These are phyloP conservation scores for Ceriops tagal DNA, from an alignment of 345 rosid species.

Conservation along the genomic window DNA sequence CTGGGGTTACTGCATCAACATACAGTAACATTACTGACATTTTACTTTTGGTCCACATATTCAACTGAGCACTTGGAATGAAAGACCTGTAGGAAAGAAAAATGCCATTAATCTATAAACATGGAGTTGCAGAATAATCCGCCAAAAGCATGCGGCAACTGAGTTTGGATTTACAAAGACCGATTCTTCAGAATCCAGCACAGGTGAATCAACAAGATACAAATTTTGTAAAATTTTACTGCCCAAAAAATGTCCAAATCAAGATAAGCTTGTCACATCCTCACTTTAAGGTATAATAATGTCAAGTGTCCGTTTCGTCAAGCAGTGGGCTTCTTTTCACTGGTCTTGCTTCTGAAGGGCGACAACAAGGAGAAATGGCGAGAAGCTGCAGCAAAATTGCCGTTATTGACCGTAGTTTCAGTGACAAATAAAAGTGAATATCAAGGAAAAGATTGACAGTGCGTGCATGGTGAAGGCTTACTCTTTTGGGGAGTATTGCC, in stretches of 20 bases:
- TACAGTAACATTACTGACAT: too few species aligned
- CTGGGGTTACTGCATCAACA: too few species aligned
- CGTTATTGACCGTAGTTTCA: not conserved
- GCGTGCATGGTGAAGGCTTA: constrained; percentile 30
- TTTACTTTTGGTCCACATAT: too few species aligned
- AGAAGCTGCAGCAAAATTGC: constrained; percentile 47
- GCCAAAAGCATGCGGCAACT: not conserved
- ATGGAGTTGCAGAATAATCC: not conserved
- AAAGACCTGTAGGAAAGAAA: not conserved
- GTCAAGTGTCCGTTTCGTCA: constrained; percentile 16
- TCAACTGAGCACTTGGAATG: too few species aligned
- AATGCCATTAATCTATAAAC: not conserved
- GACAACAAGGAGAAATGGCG: constrained; percentile 72
- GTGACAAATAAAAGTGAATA: not conserved
- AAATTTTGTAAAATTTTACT: constrained; percentile 5
- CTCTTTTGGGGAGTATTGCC: constrained; percentile 56
- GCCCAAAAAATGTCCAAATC: constrained; percentile 15
- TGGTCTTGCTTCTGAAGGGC: constrained; percentile 75
- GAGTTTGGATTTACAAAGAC: constrained; percentile 17
- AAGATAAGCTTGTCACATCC: constrained; percentile 14
- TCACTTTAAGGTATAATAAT: constrained; percentile 8
- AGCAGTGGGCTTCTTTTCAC: constrained; percentile 49
- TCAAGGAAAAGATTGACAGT: not conserved
- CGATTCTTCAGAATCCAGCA: constrained; percentile 8
- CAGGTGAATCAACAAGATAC: constrained; percentile 1